Percentiles rank a stretch among this genome's conserved stretches.
phyloP scores from a whole-genome alignment of 2,329 filamentous ascomycete genomes.

The Botrytis deweyae region DNA sequence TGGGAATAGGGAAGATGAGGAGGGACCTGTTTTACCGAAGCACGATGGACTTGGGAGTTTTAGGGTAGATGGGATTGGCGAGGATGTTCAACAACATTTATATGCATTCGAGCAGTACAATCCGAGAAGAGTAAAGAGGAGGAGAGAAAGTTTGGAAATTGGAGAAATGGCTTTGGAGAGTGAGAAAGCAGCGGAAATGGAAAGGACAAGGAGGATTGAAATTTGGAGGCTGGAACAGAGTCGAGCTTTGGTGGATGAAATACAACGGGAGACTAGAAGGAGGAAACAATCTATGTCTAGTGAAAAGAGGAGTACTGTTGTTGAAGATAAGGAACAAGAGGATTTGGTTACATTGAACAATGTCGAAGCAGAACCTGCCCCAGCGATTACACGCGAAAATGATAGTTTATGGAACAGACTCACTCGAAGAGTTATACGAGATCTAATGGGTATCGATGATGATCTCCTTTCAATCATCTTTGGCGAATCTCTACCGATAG shows the following conservation, averaged over 20 bases:
- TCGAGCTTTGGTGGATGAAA: constrained; percentile 78
- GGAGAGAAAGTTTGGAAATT: constrained; percentile 54
- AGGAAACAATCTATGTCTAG: constrained; percentile 62
- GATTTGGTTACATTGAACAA: constrained; percentile 37
- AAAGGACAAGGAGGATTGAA: constrained; percentile 82
- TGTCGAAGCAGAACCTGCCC: constrained; percentile 28
- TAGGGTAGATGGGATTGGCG: constrained; percentile 56
- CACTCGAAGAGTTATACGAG: constrained; percentile 81
- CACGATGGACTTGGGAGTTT: constrained; percentile 94
- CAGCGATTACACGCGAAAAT: constrained; percentile 47
- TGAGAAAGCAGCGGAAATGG: constrained; percentile 61
- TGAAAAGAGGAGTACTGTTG: constrained; percentile 39
- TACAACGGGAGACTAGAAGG: constrained; percentile 78
- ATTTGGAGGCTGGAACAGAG: constrained; percentile 92
- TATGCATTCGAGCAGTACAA: constrained; percentile 89
- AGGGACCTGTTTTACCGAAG: constrained; percentile 70
- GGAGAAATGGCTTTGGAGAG: constrained; percentile 53
- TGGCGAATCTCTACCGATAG: constrained; percentile 68
- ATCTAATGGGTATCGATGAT: constrained; percentile 90
- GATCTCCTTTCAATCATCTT: constrained; percentile 80
- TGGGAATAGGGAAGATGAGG: constrained; percentile 33
- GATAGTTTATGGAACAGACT: constrained; percentile 78
- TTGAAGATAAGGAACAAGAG: constrained; percentile 37
- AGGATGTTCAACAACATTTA: constrained; percentile 74
- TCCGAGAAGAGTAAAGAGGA: constrained; percentile 60